Evolutionary conservation across 1,284 basidiomycete species (phyloP), one percentile per base, ranked within the genome.

Genomic region (Trametes hirsuta): DNA sequence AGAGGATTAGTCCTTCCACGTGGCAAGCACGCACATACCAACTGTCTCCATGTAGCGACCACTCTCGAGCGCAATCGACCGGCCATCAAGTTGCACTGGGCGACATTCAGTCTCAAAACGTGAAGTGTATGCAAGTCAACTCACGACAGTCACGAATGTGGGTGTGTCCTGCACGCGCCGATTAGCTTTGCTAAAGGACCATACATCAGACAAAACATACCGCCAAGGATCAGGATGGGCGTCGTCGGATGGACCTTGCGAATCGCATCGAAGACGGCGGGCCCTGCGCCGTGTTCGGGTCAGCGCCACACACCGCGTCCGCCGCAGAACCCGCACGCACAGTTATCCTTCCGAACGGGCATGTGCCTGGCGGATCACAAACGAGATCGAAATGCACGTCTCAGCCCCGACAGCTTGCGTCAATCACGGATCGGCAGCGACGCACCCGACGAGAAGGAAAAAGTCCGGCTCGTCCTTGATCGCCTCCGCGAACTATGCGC

Each of bases 1-100:
- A 39, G 39, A 10, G n/a, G 18, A 6, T 47, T 8, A 12, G 37
- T 44, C 25, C 9, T 34, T 11, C 12, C 3, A 9, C 30, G 14
- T 15, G 40, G 24, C n/a, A 14, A 9, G 6, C 5, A 40, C 24
- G 3, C 14, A 67, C 78, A 65, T 71, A 79, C 91, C 91, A 58
- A 95, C 79, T 6, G 93, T 94, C 75, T 95, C 93, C 86, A 95
- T 90, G 72, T 94, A 95, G 24, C 91, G 80, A 47, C 93, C 93
- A 55, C 90, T 92, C 66, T 93, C 90, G 39, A 95, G 75, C 1
- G 85, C 80, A 80, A 92, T 88, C 0, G 85, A 83, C 18, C 86
- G 82, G 6, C 82, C 81, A 68, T 89, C 88, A 30, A 82, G 74
- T 72, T 86, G 84, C 24, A 82, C 83, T 79, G 35, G 2, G 12